These are phyloP conservation scores for Colletotrichum godetiae DNA, from an alignment of 2,329 filamentous ascomycete species.

Conservation along the genomic window DNA sequence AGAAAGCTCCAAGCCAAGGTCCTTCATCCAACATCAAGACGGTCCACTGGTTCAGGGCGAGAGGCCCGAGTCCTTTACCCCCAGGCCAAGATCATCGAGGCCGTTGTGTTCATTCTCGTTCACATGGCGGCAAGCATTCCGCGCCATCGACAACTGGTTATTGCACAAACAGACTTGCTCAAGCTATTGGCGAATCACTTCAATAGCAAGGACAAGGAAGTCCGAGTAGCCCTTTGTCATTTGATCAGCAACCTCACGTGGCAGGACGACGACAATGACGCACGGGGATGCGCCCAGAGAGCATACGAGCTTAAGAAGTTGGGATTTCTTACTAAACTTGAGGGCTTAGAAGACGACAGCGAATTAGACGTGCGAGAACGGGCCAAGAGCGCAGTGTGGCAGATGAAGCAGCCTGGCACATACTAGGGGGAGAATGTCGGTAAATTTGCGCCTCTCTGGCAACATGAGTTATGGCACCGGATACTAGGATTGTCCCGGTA, in stretches of 20 bases:
- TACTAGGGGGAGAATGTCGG: not conserved
- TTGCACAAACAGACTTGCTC: slow-evolving; percentile 81
- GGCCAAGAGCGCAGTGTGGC: slow-evolving; percentile 81
- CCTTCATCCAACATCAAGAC: slow-evolving; percentile 63
- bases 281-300: slow-evolving; percentile 72
- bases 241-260: slow-evolving; percentile 88
- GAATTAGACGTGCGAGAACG: slow-evolving; percentile 87
- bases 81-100: slow-evolving; percentile 77
- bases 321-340: slow-evolving; percentile 76
- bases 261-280: slow-evolving; percentile 79
- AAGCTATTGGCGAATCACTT: slow-evolving; percentile 80
- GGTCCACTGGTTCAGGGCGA: slow-evolving; percentile 41
- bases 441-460: not conserved
- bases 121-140: slow-evolving; percentile 88
- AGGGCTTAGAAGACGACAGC: slow-evolving; percentile 72
- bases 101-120: slow-evolving; percentile 84
- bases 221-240: slow-evolving; percentile 85
- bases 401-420: slow-evolving; percentile 65
- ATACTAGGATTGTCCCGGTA: not conserved
- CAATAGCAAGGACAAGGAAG: slow-evolving; percentile 75
- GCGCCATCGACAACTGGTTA: slow-evolving; percentile 80
- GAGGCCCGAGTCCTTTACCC: slow-evolving; percentile 66
- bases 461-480: not conserved
- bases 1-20: slow-evolving; percentile 78
- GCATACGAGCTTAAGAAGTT: slow-evolving; percentile 76